A percentile compares a stretch with the other conserved stretches of the same genome.
These are phyloP conservation scores for Fusarium sublunatum DNA, from an alignment of 2,329 filamentous ascomycete species.

Conservation along the genomic window DNA sequence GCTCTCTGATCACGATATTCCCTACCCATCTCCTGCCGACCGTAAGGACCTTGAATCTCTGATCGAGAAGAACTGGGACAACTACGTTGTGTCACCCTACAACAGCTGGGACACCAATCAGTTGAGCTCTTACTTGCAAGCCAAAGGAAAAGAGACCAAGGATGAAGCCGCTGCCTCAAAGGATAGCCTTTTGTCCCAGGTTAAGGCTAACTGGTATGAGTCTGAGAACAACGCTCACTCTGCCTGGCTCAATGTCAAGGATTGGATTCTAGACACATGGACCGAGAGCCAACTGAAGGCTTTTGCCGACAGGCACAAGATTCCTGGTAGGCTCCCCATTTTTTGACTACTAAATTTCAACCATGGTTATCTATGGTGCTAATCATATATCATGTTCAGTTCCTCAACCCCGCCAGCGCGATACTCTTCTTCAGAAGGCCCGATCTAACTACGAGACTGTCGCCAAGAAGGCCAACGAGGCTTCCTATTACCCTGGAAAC, in stretches of 20 bases:
- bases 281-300: constrained; percentile 92
- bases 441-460: constrained; percentile 83
- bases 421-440: constrained; percentile 80
- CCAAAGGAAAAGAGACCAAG: constrained; percentile 77
- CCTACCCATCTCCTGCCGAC: constrained; percentile 89
- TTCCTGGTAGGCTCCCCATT: constrained; percentile 66
- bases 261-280: constrained; percentile 97
- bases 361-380: not conserved
- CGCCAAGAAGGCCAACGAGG: constrained; percentile 80
- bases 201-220: constrained; percentile 81
- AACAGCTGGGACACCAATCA: constrained; percentile 78
- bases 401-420: constrained; percentile 87
- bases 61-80: constrained; percentile 91
- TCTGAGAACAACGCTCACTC: constrained; percentile 80
- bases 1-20: constrained; percentile 91
- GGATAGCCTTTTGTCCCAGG: constrained; percentile 74
- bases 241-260: constrained; percentile 77
- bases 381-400: constrained; percentile 55
- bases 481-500: constrained; percentile 87
- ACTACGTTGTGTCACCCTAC: constrained; percentile 79
- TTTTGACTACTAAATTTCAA: too few relatives aligned
- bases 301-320: constrained; percentile 88
- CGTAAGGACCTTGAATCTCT: constrained; percentile 93
- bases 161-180: constrained; percentile 74
- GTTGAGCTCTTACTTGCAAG: constrained; percentile 73